Percentiles rank a stretch among this genome's conserved stretches.
Evolutionary conservation across 1,139 yeast species (phyloP).

Genomic region (Starmera stellimalicola): DNA sequence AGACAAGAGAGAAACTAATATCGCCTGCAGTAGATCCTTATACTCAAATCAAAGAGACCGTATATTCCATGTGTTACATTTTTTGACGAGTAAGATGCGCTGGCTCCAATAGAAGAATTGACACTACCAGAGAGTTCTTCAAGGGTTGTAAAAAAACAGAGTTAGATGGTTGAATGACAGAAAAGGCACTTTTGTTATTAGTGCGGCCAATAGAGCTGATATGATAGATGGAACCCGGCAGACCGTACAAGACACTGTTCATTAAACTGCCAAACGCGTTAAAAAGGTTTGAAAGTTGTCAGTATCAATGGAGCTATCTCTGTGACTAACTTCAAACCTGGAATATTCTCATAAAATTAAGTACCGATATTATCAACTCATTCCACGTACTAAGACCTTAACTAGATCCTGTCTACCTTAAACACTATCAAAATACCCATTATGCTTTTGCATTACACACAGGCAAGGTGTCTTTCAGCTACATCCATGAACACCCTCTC

Average conservation of each 20-base stretch:
- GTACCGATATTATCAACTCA: too few species aligned
- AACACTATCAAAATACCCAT: too few species aligned
- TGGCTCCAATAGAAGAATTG: constrained; percentile 89
- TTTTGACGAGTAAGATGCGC: constrained; percentile 92
- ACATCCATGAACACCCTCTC: too few species aligned
- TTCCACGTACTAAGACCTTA: too few species aligned
- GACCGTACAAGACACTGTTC: constrained; percentile 86
- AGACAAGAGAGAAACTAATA: too few species aligned
- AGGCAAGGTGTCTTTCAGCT: too few species aligned
- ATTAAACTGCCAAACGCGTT: constrained; percentile 77
- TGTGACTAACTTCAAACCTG: too few species aligned
- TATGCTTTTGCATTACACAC: too few species aligned
- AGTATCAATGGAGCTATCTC: constrained; percentile 62
- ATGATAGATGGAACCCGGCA: constrained; percentile 98
- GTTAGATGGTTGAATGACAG: constrained; percentile 85
- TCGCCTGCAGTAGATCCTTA: too few species aligned
- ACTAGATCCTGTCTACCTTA: too few species aligned
- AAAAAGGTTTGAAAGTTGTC: constrained; percentile 70
- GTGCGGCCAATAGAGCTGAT: constrained; percentile 96
- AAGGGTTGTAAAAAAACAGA: constrained; percentile 93
- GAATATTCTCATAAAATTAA: too few species aligned
- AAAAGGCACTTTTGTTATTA: constrained; percentile 86
- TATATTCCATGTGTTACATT: constrained; percentile 93
- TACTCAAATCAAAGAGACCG: too few species aligned
- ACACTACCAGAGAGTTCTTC: constrained; percentile 84